Evolutionary conservation across 2,329 filamentous ascomycete genomes (phyloP), one percentile per base, ranked within the genome.

Genomic region (Cercospora sesami): DNA sequence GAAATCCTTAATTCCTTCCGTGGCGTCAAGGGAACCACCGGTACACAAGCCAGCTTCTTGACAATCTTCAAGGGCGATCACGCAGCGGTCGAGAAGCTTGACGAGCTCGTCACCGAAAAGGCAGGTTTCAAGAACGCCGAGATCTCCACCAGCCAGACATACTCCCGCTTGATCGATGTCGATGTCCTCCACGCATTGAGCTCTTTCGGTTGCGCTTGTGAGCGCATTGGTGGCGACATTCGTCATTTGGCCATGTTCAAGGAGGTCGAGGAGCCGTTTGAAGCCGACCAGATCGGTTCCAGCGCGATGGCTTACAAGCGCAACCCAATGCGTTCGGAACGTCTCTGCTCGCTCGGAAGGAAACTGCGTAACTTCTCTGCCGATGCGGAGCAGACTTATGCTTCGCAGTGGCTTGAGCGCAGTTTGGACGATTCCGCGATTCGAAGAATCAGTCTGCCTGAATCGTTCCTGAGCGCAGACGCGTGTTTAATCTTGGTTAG

Each of bases 261-360:
- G 84, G 92, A 96, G 79, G 83, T 95, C 67, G 93, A 96, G 77
- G 91, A 94, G 83, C 92, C 91, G 0, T 92, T 93, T 74, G 91
- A 94, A 81, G 88, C 88, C 74, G 86, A 89, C 72, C 92, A 96
- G 81, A 93, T 94, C 73, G 91, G 90, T 30, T 87, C 84, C 55
- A 86, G 83, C 59, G 88, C 88, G 7, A 86, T 87, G 85, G 88
- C 89, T 3, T 91, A 90, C 82, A 90, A 90, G 82, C 85, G 87
- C 71, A 85, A 85, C 79, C 77, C 83, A 78, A 79, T 89, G 86
- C 79, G 85, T 76, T 86, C 83, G 9, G 88, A 90, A 77, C 84
- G 87, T 72, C 80, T 89, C 67, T 89, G 85, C 80, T 83, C 83
- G 12, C 81, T 90, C 1, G 86, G 85, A 58, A 83, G 88, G 26